Evolutionary conservation across 441 rosid species (phyloP), one percentile per base, ranked within the genome.

Genomic region (Bocquillonia castaneifolia): DNA sequence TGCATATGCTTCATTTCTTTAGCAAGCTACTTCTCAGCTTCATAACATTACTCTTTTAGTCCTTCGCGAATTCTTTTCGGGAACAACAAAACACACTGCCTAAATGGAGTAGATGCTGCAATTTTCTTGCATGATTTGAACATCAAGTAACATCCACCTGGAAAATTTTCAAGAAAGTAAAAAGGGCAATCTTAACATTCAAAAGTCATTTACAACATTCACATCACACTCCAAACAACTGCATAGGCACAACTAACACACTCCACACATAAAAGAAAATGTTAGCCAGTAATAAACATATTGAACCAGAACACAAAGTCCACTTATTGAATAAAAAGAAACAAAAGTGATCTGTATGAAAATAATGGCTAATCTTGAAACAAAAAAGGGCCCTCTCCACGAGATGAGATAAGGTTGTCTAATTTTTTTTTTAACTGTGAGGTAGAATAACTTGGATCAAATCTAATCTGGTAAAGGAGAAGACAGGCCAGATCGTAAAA

Each of bases 71-170:
- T 29, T 40, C 34, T 28, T 42, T 47, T 57, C 58, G 50, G 12
- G 20, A 23, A 48, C 53, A 13, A 64, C 34, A 14, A n/a, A 62
- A 51, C 59, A 28, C 25, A 55, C 42, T 26, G 37, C 32, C 26
- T 45, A 63, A 52, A 69, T 5, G 45, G 23, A 36, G 28, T 13
- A 42, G 18, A 48, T 40, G n/a, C 32, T 57, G 28, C 7, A 6
- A 26, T 42, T 54, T 59, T 66, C 59, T 42, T 15, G 20, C 17
- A 73, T 17, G 10, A 59, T 66, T 67, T 57, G 36, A 25, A 5
- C 22, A 17, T 15, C 23, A 10, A 15, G 51, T 44, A 67, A 47
- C 18, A 67, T 54, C 20, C 63, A 64, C 66, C 72, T 69, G 75
- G 10, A 59, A 48, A 59, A 39, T 39, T 57, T 56, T 17, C 20